Evolutionary conservation across 2,329 filamentous ascomycete species (phyloP), one percentile per base, ranked within the genome.

Genomic region (Paraphoma chrysanthemicola): DNA sequence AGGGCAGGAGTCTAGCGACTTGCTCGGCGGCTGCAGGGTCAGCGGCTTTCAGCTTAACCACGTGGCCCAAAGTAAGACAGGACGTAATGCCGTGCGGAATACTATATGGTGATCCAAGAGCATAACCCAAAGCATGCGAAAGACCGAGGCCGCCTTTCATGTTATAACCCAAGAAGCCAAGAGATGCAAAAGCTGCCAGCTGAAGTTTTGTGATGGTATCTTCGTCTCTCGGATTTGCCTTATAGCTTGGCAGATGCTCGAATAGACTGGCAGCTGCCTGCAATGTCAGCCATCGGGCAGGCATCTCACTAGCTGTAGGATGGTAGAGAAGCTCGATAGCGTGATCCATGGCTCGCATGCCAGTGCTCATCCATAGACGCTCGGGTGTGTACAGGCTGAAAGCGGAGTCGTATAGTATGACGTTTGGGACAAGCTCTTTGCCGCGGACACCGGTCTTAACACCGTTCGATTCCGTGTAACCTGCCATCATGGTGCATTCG

Each of bases 51-150:
- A 86, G 70, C 67, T 81, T 83, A 4, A 85, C 79, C 0, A 86
- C 84, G 52, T 82, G 81, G 0, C 82, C 81, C 0, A 86, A 74
- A 0, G 83, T 85, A 45, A 86, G 64, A 62, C 83, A 85, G 1
- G 78, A 81, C 0, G 84, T 86, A 44, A 85, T 80, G 0, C 84
- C 84, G 59, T 86, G 84, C 0, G 84, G 84, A 39, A 87, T 86
- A 0, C 74, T 68, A 59, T 86, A 86, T 0, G 84, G 84, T 2
- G 76, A 79, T 0, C 84, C 84, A 2, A 87, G 70, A 0, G 84
- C 83, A 62, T 86, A 85, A 0, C 81, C 80, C 48, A 83, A 60
- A 0, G 73, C 70, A 54, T 83, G 81, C 3, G 69, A 76, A 2
- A 86, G 70, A 0, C 84, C 84, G 0, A 85, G 67, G 0, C 79